A percentile compares a stretch with the other conserved stretches of the same genome.
Evolutionary conservation across 805 yeast species (phyloP).

Genomic region (Candida pseudoglaebosa): DNA sequence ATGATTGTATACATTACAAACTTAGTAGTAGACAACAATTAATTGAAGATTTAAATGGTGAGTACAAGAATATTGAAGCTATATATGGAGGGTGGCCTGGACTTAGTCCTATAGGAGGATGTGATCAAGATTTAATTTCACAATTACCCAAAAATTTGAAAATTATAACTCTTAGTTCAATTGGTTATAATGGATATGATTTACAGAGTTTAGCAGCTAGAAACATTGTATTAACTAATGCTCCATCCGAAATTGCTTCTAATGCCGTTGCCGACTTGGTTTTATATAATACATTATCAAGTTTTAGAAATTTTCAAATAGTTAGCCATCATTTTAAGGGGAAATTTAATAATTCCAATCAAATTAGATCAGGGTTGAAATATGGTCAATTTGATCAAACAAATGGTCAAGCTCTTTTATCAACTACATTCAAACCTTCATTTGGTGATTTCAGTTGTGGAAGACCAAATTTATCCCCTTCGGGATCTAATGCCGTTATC

Average conservation of each 20-base stretch:
- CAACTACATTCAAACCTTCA: conserved; percentile 8
- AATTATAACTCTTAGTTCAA: conserved; percentile 51
- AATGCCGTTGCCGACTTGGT: conserved; percentile 75
- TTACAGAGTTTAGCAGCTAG: conserved; percentile 32
- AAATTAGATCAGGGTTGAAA: conserved; percentile 37
- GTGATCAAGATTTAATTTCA: conserved; percentile 38
- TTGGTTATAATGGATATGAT: conserved; percentile 55
- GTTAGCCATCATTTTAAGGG: conserved; percentile 42
- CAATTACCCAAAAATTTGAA: conserved; percentile 42
- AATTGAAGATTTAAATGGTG: conserved; percentile 32
- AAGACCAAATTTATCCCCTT: conserved; percentile 45
- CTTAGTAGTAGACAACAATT: conserved; percentile 41
- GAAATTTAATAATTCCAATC: conserved; percentile 41
- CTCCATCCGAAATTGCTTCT: conserved; percentile 52
- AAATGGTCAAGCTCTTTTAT: conserved; percentile 21
- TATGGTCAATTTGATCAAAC: conserved; percentile 34
- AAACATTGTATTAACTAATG: conserved; percentile 57
- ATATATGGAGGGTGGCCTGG: conserved; percentile 62
- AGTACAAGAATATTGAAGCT: conserved; percentile 44
- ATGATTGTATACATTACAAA: conserved; percentile 37
- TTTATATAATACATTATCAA: conserved; percentile 51
- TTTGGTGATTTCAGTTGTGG: conserved; percentile 49
- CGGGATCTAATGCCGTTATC: conserved; percentile 57
- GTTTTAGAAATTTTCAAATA: conserved; percentile 43
- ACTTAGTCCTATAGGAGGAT: conserved; percentile 50